Percentiles rank a stretch among this genome's conserved stretches.
Evolutionary conservation across 2,329 filamentous ascomycete species (phyloP).

Genomic region (Aspergillus puulaauensis): DNA sequence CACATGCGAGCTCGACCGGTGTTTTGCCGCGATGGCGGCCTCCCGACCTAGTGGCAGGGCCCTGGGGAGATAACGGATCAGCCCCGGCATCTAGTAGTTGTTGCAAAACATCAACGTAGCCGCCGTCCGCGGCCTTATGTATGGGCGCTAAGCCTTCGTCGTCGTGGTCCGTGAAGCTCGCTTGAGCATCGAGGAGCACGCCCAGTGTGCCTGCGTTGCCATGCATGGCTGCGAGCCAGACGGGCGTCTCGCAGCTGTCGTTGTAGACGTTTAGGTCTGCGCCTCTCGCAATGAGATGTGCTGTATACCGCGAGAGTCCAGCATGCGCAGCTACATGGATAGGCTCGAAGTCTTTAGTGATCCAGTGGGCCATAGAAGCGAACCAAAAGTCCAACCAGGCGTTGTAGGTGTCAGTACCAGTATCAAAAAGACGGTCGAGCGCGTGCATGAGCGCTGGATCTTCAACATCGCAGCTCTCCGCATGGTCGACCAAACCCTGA

Average conservation of each 20-base stretch:
- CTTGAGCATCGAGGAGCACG: not conserved
- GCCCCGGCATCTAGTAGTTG: not conserved
- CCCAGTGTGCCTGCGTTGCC: not conserved
- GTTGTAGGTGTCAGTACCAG: not conserved
- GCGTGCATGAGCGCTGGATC: not conserved
- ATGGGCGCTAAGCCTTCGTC: not conserved
- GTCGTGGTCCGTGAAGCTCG: not conserved
- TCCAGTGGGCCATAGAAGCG: not conserved
- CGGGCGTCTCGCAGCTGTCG: not conserved
- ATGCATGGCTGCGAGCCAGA: not conserved
- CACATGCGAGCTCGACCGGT: not conserved
- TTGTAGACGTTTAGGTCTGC: not conserved
- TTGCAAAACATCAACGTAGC: not conserved
- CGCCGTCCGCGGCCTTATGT: conserved; percentile 2
- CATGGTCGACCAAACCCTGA: not conserved
- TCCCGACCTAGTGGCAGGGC: not conserved
- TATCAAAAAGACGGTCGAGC: not conserved
- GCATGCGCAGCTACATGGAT: conserved; percentile 4
- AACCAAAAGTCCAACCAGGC: not conserved
- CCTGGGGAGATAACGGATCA: not conserved
- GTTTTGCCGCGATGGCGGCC: not conserved
- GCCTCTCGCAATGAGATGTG: not conserved
- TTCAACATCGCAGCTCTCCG: not conserved
- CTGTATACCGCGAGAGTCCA: not conserved
- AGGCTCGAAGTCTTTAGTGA: not conserved